phyloP scores from a whole-genome alignment of 2,329 filamentous ascomycete species.

The Colletotrichum viniferum region DNA sequence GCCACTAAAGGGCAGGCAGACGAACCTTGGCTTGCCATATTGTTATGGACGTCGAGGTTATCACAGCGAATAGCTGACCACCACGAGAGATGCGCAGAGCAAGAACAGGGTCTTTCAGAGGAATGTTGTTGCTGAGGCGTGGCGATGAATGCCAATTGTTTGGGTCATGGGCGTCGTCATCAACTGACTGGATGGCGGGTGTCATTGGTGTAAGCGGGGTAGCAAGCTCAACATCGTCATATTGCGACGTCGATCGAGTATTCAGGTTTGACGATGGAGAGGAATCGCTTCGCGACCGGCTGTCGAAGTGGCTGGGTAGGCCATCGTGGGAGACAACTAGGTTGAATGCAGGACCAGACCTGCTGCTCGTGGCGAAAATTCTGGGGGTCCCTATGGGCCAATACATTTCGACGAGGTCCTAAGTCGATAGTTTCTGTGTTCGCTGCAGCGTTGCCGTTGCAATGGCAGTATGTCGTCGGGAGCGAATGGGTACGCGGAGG shows the following conservation, averaged over 20 bases:
- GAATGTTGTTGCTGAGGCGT: slow-evolving; percentile 38
- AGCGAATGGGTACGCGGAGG: not conserved
- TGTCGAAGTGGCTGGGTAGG: slow-evolving; percentile 40
- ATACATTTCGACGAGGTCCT: slow-evolving; percentile 68
- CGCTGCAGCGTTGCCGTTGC: not conserved
- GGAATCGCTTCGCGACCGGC: slow-evolving; percentile 31
- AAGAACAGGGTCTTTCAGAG: slow-evolving; percentile 68
- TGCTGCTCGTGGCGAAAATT: slow-evolving; percentile 80
- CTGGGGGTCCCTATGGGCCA: slow-evolving; percentile 87
- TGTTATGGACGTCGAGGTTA: slow-evolving; percentile 84
- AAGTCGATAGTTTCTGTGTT: not conserved
- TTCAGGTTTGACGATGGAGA: slow-evolving; percentile 26
- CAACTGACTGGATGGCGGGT: slow-evolving; percentile 63
- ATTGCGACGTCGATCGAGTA: slow-evolving; percentile 27
- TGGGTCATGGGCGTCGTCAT: slow-evolving; percentile 50
- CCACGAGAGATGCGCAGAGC: slow-evolving; percentile 78
- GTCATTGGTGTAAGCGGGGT: slow-evolving; percentile 55
- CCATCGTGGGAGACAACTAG: slow-evolving; percentile 66
- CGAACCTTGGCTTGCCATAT: slow-evolving; percentile 94
- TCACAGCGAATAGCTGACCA: slow-evolving; percentile 84
- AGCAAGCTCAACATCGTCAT: slow-evolving; percentile 39
- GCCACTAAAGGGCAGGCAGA: not conserved
- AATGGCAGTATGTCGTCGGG: not conserved
- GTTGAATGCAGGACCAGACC: slow-evolving; percentile 55
- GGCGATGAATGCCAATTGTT: slow-evolving; percentile 29